Conservation (phyloP, 1,284 basidiomycete species). For the Schizophyllum commune region DNA sequence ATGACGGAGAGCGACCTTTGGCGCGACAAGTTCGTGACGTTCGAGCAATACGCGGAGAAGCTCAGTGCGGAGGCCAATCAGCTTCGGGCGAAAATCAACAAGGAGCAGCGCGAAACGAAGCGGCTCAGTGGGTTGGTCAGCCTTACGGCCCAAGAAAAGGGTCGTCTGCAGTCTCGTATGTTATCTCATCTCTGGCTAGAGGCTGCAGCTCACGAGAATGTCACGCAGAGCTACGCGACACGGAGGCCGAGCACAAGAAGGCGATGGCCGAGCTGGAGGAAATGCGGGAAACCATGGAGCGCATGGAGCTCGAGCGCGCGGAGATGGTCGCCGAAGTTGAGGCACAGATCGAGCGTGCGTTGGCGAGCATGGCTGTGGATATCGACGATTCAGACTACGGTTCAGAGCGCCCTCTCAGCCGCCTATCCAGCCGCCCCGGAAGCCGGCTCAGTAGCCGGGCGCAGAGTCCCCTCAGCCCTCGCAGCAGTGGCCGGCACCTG, state of each 20-base stretch:
- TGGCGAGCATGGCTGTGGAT: constrained; percentile 76
- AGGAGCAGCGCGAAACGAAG: constrained; percentile 82
- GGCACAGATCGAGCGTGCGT: constrained; percentile 76
- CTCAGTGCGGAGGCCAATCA: constrained; percentile 79
- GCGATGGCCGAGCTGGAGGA: constrained; percentile 60
- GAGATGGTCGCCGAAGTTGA: constrained; percentile 86
- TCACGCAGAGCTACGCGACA: constrained; percentile 53
- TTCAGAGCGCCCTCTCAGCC: constrained; percentile 42
- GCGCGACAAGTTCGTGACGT: constrained; percentile 87
- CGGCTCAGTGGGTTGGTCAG: constrained; percentile 71
- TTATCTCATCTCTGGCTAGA: constrained; percentile 13
- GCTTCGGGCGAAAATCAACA: constrained; percentile 75
- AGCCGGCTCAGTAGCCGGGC: constrained; percentile 41
- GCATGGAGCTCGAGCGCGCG: constrained; percentile 75
- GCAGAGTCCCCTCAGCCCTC: constrained; percentile 20
- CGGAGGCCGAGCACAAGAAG: constrained; percentile 65
- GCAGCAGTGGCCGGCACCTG: constrained; percentile 46
- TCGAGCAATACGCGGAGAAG: constrained; percentile 89
- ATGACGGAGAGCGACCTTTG: constrained; percentile 88
- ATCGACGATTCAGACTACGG: constrained; percentile 68
- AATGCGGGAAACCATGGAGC: constrained; percentile 74
- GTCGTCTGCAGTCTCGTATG: constrained; percentile 65
- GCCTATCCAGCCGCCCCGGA: constrained; percentile 26
- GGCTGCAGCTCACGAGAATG: constrained; percentile 10
- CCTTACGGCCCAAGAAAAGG: constrained; percentile 69